A percentile compares a stretch with the other conserved stretches of the same genome.
These are phyloP conservation scores for Sanguinoderma infundibulare DNA, from an alignment of 1,284 basidiomycete genomes.

Conservation along the genomic window DNA sequence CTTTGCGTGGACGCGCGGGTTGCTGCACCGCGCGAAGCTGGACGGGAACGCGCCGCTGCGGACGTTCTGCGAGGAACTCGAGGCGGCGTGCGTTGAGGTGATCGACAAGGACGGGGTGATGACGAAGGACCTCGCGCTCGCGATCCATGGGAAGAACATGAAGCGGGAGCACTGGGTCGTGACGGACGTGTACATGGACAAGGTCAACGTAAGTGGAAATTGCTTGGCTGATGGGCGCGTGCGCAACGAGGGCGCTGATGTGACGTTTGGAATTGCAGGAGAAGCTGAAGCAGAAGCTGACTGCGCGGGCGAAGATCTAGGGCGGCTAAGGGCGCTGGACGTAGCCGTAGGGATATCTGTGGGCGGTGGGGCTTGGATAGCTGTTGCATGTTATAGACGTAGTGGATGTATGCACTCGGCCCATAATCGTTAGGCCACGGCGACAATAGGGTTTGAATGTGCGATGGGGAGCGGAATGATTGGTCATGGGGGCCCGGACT, in stretches of 20 bases:
- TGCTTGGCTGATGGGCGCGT: conserved; percentile 3
- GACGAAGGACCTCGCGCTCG: conserved; percentile 96
- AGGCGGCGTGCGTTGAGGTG: conserved; percentile 88
- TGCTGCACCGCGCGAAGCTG: conserved; percentile 92
- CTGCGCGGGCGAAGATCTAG: conserved; percentile 25
- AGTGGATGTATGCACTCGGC: neutral
- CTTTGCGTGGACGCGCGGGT: conserved; percentile 98
- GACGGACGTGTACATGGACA: conserved; percentile 91
- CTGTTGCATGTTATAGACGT: neutral
- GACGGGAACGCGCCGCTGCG: conserved; percentile 83
- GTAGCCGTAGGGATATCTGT: neutral
- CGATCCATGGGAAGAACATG: conserved; percentile 93
- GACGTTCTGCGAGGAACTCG: conserved; percentile 82
- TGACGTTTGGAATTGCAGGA: conserved; percentile 41
- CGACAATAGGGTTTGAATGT: too few species aligned
- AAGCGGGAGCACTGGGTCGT: conserved; percentile 93
- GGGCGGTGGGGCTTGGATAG: neutral
- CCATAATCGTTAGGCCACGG: too few species aligned
- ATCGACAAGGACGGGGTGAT: conserved; percentile 92
- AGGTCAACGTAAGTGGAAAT: conserved; percentile 68
- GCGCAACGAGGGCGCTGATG: too few species aligned
- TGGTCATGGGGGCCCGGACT: neutral
- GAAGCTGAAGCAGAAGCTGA: conserved; percentile 61
- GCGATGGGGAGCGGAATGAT: neutral
- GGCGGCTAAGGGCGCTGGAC: neutral